Base-by-base conservation (phyloP, 2,329 filamentous ascomycete species). In the Colletotrichum kahawae region DNA sequence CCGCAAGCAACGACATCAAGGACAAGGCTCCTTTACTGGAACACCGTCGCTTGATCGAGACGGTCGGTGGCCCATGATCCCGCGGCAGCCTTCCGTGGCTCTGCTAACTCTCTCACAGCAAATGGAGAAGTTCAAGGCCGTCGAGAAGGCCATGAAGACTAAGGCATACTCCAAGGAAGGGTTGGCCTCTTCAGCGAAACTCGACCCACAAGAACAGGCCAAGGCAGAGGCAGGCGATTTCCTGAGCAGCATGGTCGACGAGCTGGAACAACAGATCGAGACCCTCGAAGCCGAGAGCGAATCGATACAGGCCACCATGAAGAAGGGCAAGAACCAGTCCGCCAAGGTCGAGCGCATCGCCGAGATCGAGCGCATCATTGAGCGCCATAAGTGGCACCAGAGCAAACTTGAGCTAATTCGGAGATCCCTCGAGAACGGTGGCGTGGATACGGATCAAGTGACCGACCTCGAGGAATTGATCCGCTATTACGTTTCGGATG, bases 71-170 rank as follows among this genome's bases (percentile, higher is more conserved):
- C 88, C 77, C 74, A 79, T 69, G 74, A 71, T 71, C 75, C 48
- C 70, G 56, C 76, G 67, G 74, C 74, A 71, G 78, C 62, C 76
- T 48, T 64, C 66, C 77, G 31, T 54, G 24, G 70, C 48, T 38
- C 60, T 70, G 69, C 74, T 77, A 70, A 77, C 68, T 12, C 34
- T 18, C 27, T 56, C 80, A 84, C 87, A 97, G 95, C 93, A 96
- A 94, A 99, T 99, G 97, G 97, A 99, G 87, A 95, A 95, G 82
- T 99, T 99, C 91, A 99, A 99, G 88, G 96, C 96, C n/a, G 97
- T 99, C 68, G 97, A 99, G 86, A 99, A 99, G 89, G 97, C 98
- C 82, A 98, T 99, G 97, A 99, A 99, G 90, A 99, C 97, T 72
- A 99, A 99, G 86, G 97, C 97, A 76, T 99, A 98, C 87, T 98